phyloP scores from a whole-genome alignment of 108 stramenopile genomes.

The Epipyxis sp. region DNA sequence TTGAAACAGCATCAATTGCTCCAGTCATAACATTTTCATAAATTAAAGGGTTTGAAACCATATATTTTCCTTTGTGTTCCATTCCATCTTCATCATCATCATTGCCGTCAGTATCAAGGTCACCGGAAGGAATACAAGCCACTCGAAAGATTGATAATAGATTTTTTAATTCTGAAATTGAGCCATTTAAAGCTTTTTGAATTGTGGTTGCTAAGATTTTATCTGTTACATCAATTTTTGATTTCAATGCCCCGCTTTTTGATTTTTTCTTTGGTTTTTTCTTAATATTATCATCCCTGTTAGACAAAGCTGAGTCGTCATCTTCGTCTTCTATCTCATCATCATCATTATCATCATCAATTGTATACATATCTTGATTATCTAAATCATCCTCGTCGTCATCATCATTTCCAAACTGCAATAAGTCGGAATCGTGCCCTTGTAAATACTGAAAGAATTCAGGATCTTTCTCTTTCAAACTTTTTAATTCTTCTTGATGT shows the following conservation, averaged over 20 bases:
- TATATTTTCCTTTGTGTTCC: not conserved
- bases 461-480: conserved; percentile 45
- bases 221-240: no score
- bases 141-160: not conserved
- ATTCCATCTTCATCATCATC: conserved; percentile 1
- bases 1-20: not conserved
- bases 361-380: no score
- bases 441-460: conserved; percentile 50
- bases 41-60: not conserved
- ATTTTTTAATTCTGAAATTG: not conserved
- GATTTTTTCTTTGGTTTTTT: no score
- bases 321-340: conserved; percentile 36
- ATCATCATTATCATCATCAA: conserved; percentile 29
- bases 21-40: not conserved
- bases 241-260: no score
- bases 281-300: no score
- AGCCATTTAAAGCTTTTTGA: not conserved
- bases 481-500: conserved; percentile 42
- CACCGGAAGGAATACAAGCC: not conserved
- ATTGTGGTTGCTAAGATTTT: no score
- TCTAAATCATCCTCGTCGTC: conserved; percentile 11
- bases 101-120: not conserved
- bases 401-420: conserved; percentile 44
- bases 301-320: not conserved
- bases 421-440: conserved; percentile 35